Evolutionary conservation across 2,329 filamentous ascomycete species (phyloP).

Genomic region (Colletotrichum agaves): DNA sequence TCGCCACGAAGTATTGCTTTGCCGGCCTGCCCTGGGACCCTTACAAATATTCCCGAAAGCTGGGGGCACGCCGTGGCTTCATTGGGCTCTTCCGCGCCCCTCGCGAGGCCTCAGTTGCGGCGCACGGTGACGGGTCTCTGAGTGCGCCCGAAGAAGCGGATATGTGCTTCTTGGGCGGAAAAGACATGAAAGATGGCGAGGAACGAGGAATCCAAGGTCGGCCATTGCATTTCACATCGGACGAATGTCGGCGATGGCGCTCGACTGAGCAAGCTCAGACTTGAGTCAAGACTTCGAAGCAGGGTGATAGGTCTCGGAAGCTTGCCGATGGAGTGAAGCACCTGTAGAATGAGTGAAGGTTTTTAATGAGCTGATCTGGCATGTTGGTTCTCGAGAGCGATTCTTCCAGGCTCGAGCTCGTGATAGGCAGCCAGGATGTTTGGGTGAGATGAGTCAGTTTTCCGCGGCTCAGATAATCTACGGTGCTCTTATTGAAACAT

Average conservation of each 20-base stretch:
- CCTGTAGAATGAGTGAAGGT: not conserved
- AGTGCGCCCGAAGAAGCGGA: not conserved
- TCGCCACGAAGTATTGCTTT: not conserved
- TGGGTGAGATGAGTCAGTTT: not conserved
- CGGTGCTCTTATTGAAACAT: slow-evolving; percentile 15
- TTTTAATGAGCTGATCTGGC: not conserved
- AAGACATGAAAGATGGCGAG: not conserved
- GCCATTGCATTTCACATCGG: not conserved
- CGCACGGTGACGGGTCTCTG: slow-evolving; percentile 17
- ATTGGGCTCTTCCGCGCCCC: not conserved
- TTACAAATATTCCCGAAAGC: not conserved
- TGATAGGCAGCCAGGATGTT: not conserved
- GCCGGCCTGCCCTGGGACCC: not conserved
- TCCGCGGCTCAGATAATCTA: not conserved
- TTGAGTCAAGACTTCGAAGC: not conserved
- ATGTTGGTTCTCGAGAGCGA: not conserved
- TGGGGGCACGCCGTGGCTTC: not conserved
- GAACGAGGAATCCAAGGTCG: slow-evolving; percentile 13
- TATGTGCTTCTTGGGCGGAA: not conserved
- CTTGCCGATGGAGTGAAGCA: not conserved
- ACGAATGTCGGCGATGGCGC: slow-evolving; percentile 1
- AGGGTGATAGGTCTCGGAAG: not conserved
- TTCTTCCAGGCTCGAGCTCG: not conserved
- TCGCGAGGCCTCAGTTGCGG: not conserved
- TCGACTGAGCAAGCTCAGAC: slow-evolving; percentile 12